Evolutionary conservation across 2,329 filamentous ascomycete genomes (phyloP).

Genomic region (Dichotomopilus funicola): DNA sequence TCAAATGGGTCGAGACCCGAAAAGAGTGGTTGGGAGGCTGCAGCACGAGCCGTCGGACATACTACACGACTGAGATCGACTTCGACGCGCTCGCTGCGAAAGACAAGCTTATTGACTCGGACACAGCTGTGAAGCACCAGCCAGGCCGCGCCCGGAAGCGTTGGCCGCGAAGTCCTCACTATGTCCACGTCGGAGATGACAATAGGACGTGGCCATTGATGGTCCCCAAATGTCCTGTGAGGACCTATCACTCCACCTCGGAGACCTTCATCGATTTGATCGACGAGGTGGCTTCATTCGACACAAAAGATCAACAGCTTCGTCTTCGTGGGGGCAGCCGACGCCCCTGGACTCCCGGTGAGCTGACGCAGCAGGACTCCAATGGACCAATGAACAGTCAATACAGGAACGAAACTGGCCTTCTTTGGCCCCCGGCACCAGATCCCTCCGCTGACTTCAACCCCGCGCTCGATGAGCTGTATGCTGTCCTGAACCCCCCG

Average conservation of each 20-base stretch:
- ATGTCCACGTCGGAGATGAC: constrained; percentile 45
- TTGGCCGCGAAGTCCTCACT: constrained; percentile 32
- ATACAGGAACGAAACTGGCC: constrained; percentile 23
- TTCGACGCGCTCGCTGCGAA: constrained; percentile 29
- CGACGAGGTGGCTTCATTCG: constrained; percentile 36
- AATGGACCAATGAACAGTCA: constrained; percentile 19
- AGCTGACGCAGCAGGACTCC: constrained; percentile 11
- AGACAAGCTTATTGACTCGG: neutral
- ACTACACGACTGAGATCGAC: constrained; percentile 53
- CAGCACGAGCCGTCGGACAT: constrained; percentile 56
- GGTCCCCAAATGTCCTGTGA: constrained; percentile 47
- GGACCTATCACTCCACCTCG: constrained; percentile 47
- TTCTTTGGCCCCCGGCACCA: constrained; percentile 32
- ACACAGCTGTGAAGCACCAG: neutral
- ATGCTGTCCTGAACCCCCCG: constrained; percentile 36
- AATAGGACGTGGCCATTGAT: constrained; percentile 40
- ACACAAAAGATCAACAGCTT: constrained; percentile 39
- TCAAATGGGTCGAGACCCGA: constrained; percentile 60
- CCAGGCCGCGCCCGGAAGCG: neutral
- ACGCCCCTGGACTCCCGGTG: constrained; percentile 23
- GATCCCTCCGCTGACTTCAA: constrained; percentile 14
- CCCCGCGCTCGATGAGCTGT: constrained; percentile 30
- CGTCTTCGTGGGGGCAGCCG: constrained; percentile 40
- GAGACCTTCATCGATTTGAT: constrained; percentile 55
- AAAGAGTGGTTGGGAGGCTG: constrained; percentile 55